These are phyloP conservation scores for Aschersonia sp. DNA, from an alignment of 2,329 filamentous ascomycete species.

Conservation along the genomic window DNA sequence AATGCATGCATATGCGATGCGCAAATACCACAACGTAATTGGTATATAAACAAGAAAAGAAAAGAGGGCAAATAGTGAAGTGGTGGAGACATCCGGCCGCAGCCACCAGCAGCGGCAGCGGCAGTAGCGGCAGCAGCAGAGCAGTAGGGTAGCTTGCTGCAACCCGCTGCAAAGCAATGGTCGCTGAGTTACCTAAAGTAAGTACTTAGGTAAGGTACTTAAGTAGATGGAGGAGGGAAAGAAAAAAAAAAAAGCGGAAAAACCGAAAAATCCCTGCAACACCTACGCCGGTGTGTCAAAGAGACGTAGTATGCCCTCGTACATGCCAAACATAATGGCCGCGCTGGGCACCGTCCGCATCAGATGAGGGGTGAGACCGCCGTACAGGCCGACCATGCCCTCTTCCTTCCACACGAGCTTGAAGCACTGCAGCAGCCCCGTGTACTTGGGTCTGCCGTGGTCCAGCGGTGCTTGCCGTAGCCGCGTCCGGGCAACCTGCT, in stretches of 20 bases:
- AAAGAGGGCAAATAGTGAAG: too few relatives aligned
- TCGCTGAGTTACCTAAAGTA: too few relatives aligned
- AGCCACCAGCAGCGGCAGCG: too few relatives aligned
- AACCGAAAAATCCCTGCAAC: background rate
- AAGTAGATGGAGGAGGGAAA: background rate
- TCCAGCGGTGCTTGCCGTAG: conserved; percentile 70
- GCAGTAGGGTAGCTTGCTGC: too few relatives aligned
- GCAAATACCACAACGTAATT: too few relatives aligned
- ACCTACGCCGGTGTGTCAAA: conserved; percentile 23
- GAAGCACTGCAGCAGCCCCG: conserved; percentile 79
- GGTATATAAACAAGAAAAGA: too few relatives aligned
- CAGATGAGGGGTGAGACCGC: conserved; percentile 81
- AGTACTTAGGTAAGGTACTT: background rate
- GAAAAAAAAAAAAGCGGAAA: background rate
- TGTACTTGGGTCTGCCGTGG: conserved; percentile 67
- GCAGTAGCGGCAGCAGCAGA: too few relatives aligned
- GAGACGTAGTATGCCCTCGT: conserved; percentile 40
- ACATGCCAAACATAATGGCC: conserved; percentile 94
- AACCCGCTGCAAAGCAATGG: too few relatives aligned
- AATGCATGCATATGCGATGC: too few relatives aligned
- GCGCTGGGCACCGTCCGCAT: conserved; percentile 83
- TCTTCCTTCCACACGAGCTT: conserved; percentile 78
- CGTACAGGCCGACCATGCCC: conserved; percentile 73
- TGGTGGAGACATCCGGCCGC: too few relatives aligned
- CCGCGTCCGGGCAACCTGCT: conserved; percentile 63